phyloP scores from a whole-genome alignment of 352 stramenopile species.

The Phytophthora capsici region DNA sequence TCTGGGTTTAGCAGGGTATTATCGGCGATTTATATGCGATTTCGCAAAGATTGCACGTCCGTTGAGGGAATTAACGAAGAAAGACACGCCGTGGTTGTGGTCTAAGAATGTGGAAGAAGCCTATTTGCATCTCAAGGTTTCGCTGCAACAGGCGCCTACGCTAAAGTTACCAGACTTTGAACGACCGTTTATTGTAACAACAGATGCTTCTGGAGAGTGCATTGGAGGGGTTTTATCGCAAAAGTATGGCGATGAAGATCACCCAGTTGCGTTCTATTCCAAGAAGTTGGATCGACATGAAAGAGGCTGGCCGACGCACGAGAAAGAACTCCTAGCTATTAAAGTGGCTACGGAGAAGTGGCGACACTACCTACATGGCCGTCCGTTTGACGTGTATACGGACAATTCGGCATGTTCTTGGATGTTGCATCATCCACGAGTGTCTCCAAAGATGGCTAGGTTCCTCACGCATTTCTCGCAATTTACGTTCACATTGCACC shows the following conservation, averaged over 20 bases:
- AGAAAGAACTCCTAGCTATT: conserved; percentile 21
- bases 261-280: conserved; percentile 6
- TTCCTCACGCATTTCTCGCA: conserved; percentile 15
- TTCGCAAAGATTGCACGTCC: conserved; percentile 25
- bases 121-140: conserved; percentile 18
- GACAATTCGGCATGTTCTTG: conserved; percentile 13
- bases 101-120: not conserved
- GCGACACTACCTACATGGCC: conserved; percentile 23
- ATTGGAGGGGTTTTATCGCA: conserved; percentile 18
- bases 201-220: conserved; percentile 31
- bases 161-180: conserved; percentile 35
- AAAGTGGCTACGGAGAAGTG: conserved; percentile 14
- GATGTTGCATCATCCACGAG: conserved; percentile 12
- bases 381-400: conserved; percentile 8
- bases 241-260: conserved; percentile 21
- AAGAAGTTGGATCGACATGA: conserved; percentile 16
- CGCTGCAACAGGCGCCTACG: conserved; percentile 37
- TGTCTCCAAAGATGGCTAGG: conserved; percentile 16
- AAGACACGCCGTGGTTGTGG: not conserved
- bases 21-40: too few species aligned
- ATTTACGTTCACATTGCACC: conserved; percentile 13
- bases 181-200: conserved; percentile 40
- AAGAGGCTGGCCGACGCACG: conserved; percentile 15
- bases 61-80: conserved; percentile 16
- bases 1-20: conserved; percentile 34